Evolutionary conservation across 1,284 basidiomycete genomes (phyloP), one percentile per base, ranked within the genome.

Genomic region (Marasmius oreades): DNA sequence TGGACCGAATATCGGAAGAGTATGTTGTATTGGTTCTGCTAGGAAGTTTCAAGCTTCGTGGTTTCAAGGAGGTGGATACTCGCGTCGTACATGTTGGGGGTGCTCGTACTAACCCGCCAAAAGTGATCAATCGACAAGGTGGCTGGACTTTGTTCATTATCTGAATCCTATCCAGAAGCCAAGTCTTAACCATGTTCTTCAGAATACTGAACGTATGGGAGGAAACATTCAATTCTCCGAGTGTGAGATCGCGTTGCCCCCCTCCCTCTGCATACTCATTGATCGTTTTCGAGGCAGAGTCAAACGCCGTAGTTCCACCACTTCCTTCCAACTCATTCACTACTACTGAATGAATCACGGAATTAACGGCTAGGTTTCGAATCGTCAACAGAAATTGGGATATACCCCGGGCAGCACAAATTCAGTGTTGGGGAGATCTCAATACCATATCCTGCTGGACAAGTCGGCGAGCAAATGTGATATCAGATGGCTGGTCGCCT

Each of bases 301-400:
- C 96, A 68, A 99, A 98, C 0, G 95, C 93, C 1, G 96, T 92
- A 0, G 93, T 82, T 2, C 93, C 93, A 0, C 92, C 88, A 58
- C 89, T 92, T 2, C 97, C 97, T 73, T 99, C 96, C 66, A 98
- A 82, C 68, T 99, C 96, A 73, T 99, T 98, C 60, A 99, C 93
- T 55, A 94, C 79, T 8, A 95, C 85, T 0, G 95, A 96, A 67
- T 98, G 97, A 11, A 99, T 77, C 7, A 99, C 91, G 0, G 96
- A 88, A 68, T 99, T 90, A 61, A 99, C 90, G 0, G 96, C 95
- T 12, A 99, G 80, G 71, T 99, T 96, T 26, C 91, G 85, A 11
- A 99, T 79, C 6, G 90, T 87, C 59, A 99, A 60, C 93, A 95
- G 18, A 98, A 96, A 53, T 96, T 97, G 5, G 91, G 86, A 71